Evolutionary conservation across 2,329 filamentous ascomycete species (phyloP), one percentile per base, ranked within the genome.

Genomic region (Fusarium agapanthi): DNA sequence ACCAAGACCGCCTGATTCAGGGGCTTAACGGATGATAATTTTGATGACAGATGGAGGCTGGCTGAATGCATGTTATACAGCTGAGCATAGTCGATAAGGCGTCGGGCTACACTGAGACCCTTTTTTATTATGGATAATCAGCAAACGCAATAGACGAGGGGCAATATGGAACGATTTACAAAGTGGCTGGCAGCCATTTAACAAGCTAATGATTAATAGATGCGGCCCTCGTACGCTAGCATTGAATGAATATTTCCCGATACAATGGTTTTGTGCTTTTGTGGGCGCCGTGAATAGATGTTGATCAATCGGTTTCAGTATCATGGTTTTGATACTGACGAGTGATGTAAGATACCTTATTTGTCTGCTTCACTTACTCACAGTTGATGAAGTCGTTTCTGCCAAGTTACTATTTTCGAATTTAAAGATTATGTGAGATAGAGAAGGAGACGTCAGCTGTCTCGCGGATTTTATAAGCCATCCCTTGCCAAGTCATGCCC

Each of bases 141-240:
- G 64, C 55, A 20, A 55, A 41, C n/a, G 22, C 38, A 54, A 69
- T 69, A 69, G 47, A 51, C 11, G 59, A 58, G 54, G 40, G 38
- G 56, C 47, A 24, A n/a, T 51, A 71, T 54, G 51, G 56, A 37
- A 35, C 45, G 22, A 67, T 65, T 38, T 71, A 70, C 69, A 69
- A 28, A 43, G 54, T 60, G 71, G 64, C 64, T 40, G 45, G 57
- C 45, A 60, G 70, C 41, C 50, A 65, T 58, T 59, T 56, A 67
- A 50, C 26, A 70, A 62, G 56, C 57, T 77, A 75, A 77, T 77
- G 72, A 77, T 69, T 77, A 77, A 77, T 77, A 77, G 67, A 75
- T 73, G 72, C 54, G 53, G 67, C 56, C 50, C 43, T 40, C 22
- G 20, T 43, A 45, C 30, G 71, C 62, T 56, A 37, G 55, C 71